These are phyloP conservation scores for Scedosporium minutisporum DNA, from an alignment of 2,329 filamentous ascomycete genomes.

Conservation along the genomic window DNA sequence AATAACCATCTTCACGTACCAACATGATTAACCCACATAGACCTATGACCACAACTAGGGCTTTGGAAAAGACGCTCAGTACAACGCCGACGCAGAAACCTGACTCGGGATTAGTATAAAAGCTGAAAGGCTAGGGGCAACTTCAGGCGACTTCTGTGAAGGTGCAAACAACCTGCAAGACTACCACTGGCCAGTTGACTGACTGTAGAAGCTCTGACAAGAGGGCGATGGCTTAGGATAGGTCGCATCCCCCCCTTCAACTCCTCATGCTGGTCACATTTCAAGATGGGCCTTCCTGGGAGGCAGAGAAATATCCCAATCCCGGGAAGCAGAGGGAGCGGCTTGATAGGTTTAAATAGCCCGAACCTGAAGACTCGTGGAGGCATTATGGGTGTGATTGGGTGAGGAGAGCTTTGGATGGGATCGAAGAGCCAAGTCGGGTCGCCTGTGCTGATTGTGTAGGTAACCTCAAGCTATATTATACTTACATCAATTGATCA, in stretches of 20 bases:
- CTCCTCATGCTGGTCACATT: neutral
- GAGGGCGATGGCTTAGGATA: neutral
- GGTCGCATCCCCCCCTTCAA: neutral
- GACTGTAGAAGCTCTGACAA: slow-evolving; percentile 3
- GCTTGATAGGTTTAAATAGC: neutral
- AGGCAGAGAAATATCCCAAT: neutral
- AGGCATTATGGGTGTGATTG: neutral
- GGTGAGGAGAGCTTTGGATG: neutral
- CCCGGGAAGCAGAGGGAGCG: neutral
- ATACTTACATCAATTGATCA: too few species aligned
- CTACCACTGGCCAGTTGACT: slow-evolving; percentile 45
- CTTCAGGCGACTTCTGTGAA: neutral
- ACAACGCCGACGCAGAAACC: slow-evolving; percentile 55
- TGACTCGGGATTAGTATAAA: slow-evolving; percentile 17
- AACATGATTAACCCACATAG: slow-evolving; percentile 54
- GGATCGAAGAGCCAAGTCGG: too few species aligned
- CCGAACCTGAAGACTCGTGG: neutral
- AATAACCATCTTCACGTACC: slow-evolving; percentile 29
- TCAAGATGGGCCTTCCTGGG: neutral
- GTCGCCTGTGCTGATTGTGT: too few species aligned
- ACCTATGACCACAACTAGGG: slow-evolving; percentile 58
- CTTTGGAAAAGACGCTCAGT: slow-evolving; percentile 61
- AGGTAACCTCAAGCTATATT: too few species aligned
- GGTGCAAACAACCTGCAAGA: slow-evolving; percentile 32
- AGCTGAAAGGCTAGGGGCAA: neutral